These are phyloP conservation scores for Podospora fimiseda DNA, from an alignment of 495 filamentous ascomycete species.

Conservation along the genomic window DNA sequence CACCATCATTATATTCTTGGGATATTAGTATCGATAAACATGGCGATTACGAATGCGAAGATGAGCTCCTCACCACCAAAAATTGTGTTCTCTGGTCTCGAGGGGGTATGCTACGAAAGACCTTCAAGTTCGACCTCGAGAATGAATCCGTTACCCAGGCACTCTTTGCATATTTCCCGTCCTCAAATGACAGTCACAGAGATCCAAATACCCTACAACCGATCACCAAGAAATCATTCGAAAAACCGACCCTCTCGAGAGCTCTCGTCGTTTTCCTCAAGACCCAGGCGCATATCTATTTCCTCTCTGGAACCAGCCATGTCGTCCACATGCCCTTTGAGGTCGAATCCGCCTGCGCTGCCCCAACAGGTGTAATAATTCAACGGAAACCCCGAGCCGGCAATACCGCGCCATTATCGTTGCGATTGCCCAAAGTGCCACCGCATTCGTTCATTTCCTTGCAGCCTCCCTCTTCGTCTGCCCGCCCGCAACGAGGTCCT, in stretches of 20 bases:
- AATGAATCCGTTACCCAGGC: conserved; percentile 79
- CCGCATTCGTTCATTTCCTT: conserved; percentile 76
- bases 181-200: conserved; percentile 34
- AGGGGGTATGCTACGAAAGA: conserved; percentile 75
- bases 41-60: conserved; percentile 48
- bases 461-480: conserved; percentile 44
- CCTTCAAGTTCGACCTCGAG: conserved; percentile 81
- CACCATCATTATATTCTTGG: conserved; percentile 67
- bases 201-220: background rate
- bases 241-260: conserved; percentile 41
- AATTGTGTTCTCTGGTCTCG: conserved; percentile 87
- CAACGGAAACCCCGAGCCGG: conserved; percentile 59
- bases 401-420: conserved; percentile 32
- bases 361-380: conserved; percentile 73
- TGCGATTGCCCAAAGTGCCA: conserved; percentile 53
- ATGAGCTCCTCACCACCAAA: conserved; percentile 82
- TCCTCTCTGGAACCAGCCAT: conserved; percentile 81
- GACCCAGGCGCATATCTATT: conserved; percentile 88
- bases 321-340: conserved; percentile 91
- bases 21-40: conserved; percentile 43
- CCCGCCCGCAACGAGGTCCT: conserved; percentile 28
- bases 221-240: conserved; percentile 10
- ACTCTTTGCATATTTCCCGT: conserved; percentile 73
- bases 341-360: conserved; percentile 78
- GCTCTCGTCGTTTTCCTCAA: conserved; percentile 88